These are phyloP conservation scores for Akanthomyces muscarius DNA, from an alignment of 2,329 filamentous ascomycete genomes.

Conservation along the genomic window DNA sequence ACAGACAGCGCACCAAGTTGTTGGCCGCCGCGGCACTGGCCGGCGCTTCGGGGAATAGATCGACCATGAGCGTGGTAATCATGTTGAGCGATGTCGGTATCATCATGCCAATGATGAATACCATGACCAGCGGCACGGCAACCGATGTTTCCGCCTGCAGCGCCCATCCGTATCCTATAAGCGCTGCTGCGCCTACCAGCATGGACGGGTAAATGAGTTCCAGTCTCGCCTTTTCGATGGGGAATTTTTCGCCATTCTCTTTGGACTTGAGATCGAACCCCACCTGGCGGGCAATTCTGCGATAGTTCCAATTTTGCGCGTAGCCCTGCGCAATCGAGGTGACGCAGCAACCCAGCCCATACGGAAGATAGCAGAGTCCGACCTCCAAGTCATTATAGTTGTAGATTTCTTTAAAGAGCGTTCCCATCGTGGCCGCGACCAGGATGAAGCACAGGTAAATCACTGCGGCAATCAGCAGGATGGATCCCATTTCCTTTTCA, in stretches of 20 bases:
- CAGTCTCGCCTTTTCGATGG: conserved; percentile 52
- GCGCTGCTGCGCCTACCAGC: conserved; percentile 47
- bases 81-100: conserved; percentile 61
- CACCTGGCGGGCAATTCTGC: conserved; percentile 57
- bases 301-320: conserved; percentile 64
- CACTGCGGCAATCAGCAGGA: conserved; percentile 49
- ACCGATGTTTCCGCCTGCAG: conserved; percentile 48
- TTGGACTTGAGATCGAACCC: conserved; percentile 59
- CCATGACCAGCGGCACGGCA: conserved; percentile 51
- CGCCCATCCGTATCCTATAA: conserved; percentile 56
- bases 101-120: conserved; percentile 54
- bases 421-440: conserved; percentile 49
- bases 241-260: conserved; percentile 48
- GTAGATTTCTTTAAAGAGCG: conserved; percentile 50
- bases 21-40: conserved; percentile 61
- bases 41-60: conserved; percentile 57
- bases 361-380: conserved; percentile 52
- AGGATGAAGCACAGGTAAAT: conserved; percentile 56
- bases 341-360: conserved; percentile 47
- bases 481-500: conserved; percentile 54
- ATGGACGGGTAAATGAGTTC: conserved; percentile 53
- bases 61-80: conserved; percentile 60
- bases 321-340: conserved; percentile 54
- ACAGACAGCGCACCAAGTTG: conserved; percentile 58
- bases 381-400: conserved; percentile 47